Conservation (phyloP, 768 basidiomycete species). For the Naganishia friedmannii region DNA sequence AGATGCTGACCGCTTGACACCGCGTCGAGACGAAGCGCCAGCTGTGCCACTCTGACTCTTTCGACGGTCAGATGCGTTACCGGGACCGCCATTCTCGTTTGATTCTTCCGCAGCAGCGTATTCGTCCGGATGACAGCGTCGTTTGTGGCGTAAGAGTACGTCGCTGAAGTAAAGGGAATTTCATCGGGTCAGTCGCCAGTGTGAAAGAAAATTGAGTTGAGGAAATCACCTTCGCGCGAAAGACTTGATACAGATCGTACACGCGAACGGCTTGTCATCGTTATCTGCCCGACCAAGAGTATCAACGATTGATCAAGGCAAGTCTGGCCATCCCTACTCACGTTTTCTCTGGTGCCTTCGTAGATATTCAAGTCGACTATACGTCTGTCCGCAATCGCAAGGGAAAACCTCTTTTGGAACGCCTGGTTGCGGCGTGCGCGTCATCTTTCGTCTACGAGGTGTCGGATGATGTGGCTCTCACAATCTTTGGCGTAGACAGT, state of each 20-base stretch:
- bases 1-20: conserved; percentile 28
- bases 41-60: not conserved
- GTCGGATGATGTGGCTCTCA: not conserved
- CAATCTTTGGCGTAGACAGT: not conserved
- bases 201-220: not conserved
- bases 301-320: not conserved
- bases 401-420: conserved; percentile 19
- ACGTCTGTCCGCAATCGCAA: conserved; percentile 39
- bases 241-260: conserved; percentile 50
- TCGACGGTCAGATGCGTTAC: conserved; percentile 38
- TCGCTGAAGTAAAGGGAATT: conserved; percentile 42
- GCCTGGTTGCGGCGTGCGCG: conserved; percentile 22
- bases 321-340: conserved; percentile 32
- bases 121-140: conserved; percentile 49
- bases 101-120: conserved; percentile 17
- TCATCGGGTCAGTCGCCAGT: conserved; percentile 19
- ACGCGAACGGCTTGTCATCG: conserved; percentile 52
- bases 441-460: not conserved
- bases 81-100: conserved; percentile 41
- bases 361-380: conserved; percentile 53
- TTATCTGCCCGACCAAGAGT: conserved; percentile 47
- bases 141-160: conserved; percentile 52
- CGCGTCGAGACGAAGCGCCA: conserved; percentile 35
- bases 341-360: conserved; percentile 53
- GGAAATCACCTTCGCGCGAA: conserved; percentile 51